Percentiles rank a stretch among this genome's conserved stretches.
These are phyloP conservation scores for Farysia itapuensis DNA, from an alignment of 1,284 basidiomycete species.

Conservation along the genomic window DNA sequence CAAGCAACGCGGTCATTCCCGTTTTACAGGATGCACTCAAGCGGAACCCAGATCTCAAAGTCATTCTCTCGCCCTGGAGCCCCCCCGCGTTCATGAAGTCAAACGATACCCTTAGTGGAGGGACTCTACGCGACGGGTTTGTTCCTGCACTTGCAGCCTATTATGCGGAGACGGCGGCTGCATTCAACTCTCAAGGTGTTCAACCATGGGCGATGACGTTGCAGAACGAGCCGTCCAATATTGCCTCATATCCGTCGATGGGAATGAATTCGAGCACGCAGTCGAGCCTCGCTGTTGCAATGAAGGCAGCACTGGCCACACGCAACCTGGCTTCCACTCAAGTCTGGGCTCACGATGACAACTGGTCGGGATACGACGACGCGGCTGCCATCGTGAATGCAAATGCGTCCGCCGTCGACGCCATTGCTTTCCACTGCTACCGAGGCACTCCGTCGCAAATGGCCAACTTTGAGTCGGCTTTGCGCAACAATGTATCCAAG, in stretches of 20 bases:
- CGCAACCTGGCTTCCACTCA: slow-evolving; percentile 10
- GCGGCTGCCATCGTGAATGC: slow-evolving; percentile 37
- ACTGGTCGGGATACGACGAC: slow-evolving; percentile 18
- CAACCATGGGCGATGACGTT: slow-evolving; percentile 41
- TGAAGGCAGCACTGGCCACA: slow-evolving; percentile 16
- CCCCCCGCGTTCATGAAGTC: slow-evolving; percentile 50
- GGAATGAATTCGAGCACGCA: slow-evolving; percentile 18
- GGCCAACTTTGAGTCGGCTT: slow-evolving; percentile 4
- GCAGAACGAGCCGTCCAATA: slow-evolving; percentile 43
- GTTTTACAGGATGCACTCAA: slow-evolving; percentile 30
- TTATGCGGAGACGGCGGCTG: slow-evolving; percentile 21
- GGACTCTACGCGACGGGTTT: slow-evolving; percentile 21
- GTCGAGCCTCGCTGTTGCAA: slow-evolving; percentile 7
- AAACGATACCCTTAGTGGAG: slow-evolving; percentile 33
- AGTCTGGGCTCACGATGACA: slow-evolving; percentile 48
- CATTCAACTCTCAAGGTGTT: slow-evolving; percentile 19
- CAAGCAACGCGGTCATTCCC: slow-evolving; percentile 29
- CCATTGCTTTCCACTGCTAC: slow-evolving; percentile 49
- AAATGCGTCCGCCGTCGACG: slow-evolving; percentile 31
- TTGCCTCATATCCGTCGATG: slow-evolving; percentile 37
- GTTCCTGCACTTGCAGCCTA: slow-evolving; percentile 30
- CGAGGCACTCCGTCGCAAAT: slow-evolving; percentile 33
- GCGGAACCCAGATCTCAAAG: slow-evolving; percentile 34
- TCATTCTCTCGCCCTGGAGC: slow-evolving; percentile 37
- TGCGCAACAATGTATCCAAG: slow-evolving; percentile 15